Conservation (phyloP, 1,284 basidiomycete species). For the Fomitopsis pinicola region DNA sequence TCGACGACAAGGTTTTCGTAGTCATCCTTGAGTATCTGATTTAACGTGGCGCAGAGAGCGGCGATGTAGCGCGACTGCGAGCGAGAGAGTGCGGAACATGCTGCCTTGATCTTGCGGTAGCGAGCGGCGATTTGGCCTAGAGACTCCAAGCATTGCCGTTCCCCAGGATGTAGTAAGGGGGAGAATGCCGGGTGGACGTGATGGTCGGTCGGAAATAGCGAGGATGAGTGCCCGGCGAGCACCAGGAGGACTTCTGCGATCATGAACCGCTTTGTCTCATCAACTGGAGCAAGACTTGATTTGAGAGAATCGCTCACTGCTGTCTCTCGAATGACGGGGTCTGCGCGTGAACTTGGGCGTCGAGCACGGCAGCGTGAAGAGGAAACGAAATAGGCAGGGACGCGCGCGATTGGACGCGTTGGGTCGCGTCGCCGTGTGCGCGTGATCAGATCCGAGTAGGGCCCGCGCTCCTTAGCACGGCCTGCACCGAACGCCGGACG, state of each 20-base stretch:
- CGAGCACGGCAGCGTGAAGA: neutral
- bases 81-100: slow-evolving; percentile 47
- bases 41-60: slow-evolving; percentile 69
- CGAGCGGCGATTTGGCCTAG: slow-evolving; percentile 68
- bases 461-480: neutral
- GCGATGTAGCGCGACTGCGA: slow-evolving; percentile 72
- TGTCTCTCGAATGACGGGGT: neutral
- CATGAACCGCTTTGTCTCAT: slow-evolving; percentile 37
- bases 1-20: slow-evolving; percentile 79
- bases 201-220: slow-evolving; percentile 63
- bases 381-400: neutral
- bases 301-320: neutral
- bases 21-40: slow-evolving; percentile 68
- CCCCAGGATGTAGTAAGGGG: slow-evolving; percentile 80
- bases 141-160: slow-evolving; percentile 73
- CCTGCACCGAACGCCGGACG: neutral
- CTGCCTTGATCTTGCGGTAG: slow-evolving; percentile 65
- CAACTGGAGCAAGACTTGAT: neutral
- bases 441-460: neutral
- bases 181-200: slow-evolving; percentile 61
- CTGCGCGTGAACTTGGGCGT: neutral
- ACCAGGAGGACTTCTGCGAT: slow-evolving; percentile 83
- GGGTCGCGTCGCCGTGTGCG: neutral
- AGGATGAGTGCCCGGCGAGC: slow-evolving; percentile 80
- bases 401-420: neutral